Conservation (phyloP, 176 grass and related monocot genomes). For the Echinochloa phyllopogon region DNA sequence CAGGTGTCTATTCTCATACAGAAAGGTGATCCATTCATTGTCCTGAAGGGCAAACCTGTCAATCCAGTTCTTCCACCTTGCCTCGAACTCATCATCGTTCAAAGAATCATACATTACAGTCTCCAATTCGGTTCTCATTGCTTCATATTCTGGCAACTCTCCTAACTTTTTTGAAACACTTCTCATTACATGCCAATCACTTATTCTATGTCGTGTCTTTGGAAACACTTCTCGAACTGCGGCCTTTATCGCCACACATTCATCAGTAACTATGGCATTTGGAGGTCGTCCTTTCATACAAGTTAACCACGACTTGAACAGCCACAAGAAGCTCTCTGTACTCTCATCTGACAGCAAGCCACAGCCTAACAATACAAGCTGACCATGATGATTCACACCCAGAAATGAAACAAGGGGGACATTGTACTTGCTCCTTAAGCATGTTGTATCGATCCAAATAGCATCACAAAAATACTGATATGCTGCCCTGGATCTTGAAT, state of each 20-base stretch:
- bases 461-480: constrained; percentile 73
- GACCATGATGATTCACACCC: constrained; percentile 72
- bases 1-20: constrained; percentile 71
- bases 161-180: constrained; percentile 63
- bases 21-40: constrained; percentile 60
- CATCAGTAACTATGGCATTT: constrained; percentile 68
- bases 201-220: constrained; percentile 65
- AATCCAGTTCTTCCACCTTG: constrained; percentile 59
- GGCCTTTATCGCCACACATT: constrained; percentile 54
- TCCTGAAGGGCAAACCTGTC: constrained; percentile 59
- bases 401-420: constrained; percentile 68
- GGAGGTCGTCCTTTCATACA: constrained; percentile 65
- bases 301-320: constrained; percentile 72
- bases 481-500: constrained; percentile 66
- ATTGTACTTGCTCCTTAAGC: constrained; percentile 62
- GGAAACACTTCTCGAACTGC: constrained; percentile 63
- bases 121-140: constrained; percentile 50
- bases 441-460: constrained; percentile 66
- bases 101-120: constrained; percentile 62
- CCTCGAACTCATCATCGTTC: constrained; percentile 66
- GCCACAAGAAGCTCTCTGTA: constrained; percentile 71
- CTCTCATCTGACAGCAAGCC: constrained; percentile 84
- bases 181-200: constrained; percentile 52
- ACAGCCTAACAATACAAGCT: constrained; percentile 72
- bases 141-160: constrained; percentile 49